Conservation (phyloP, 176 grass and related monocot species). For the Zizania latifolia region DNA sequence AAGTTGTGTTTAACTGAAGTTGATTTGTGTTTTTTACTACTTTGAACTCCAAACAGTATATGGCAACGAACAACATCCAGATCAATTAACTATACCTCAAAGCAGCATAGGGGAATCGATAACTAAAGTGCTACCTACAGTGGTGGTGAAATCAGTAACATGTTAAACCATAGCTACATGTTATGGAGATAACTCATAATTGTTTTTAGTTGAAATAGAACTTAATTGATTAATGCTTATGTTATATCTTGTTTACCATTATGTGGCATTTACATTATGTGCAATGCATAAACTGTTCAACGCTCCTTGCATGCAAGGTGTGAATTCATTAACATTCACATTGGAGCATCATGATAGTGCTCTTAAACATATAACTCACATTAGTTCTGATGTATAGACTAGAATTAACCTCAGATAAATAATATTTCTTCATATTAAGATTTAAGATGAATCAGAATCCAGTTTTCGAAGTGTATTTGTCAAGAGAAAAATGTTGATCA, state of each 20-base stretch:
- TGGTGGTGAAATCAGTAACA: not conserved
- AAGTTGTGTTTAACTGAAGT: too few species aligned
- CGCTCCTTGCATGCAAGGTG: not conserved
- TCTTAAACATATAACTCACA: not conserved
- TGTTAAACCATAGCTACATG: not conserved
- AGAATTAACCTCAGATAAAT: not conserved
- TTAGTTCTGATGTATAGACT: not conserved
- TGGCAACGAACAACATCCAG: not conserved
- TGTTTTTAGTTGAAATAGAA: not conserved
- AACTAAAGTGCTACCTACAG: not conserved
- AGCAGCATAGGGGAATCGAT: not conserved
- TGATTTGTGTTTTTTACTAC: not conserved
- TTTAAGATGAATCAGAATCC: not conserved
- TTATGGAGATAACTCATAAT: constrained; percentile 9
- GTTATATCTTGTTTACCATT: not conserved
- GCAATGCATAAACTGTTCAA: not conserved
- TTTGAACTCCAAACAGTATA: not conserved
- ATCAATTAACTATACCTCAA: not conserved
- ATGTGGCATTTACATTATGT: not conserved
- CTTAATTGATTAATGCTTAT: constrained; percentile 1
- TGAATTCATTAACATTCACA: not conserved
- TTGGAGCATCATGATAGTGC: not conserved
- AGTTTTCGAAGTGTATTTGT: not conserved
- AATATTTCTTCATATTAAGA: not conserved
- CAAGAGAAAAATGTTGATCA: not conserved